phyloP scores from a whole-genome alignment of 78 protist genomes.

The Cavenderia fasciculata region DNA sequence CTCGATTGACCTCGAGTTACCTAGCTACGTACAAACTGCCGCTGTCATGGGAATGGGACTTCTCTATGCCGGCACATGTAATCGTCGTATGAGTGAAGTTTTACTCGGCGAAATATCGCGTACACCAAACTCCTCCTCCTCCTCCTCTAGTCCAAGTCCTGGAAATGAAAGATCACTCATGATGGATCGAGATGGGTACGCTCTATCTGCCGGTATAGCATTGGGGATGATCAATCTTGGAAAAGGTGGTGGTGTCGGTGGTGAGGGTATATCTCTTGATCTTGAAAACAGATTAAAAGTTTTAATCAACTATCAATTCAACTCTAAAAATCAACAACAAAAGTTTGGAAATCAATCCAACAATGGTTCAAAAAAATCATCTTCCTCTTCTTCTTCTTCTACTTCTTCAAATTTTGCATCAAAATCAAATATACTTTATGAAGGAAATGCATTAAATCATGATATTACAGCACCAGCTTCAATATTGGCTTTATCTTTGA shows the following conservation, averaged over 20 bases:
- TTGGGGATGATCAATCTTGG: constrained; percentile 89
- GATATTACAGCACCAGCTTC: constrained; percentile 95
- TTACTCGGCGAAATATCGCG: constrained; percentile 86
- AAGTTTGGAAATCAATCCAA: too few relatives aligned
- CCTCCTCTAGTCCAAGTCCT: too few relatives aligned
- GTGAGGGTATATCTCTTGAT: constrained; percentile 81
- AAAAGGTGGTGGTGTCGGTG: constrained; percentile 67
- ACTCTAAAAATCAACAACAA: too few relatives aligned
- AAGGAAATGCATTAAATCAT: constrained; percentile 75
- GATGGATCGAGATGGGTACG: constrained; percentile 85
- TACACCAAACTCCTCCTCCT: constrained; percentile 51
- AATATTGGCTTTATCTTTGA: constrained; percentile 88
- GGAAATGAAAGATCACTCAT: constrained; percentile 54
- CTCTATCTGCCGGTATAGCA: constrained; percentile 93
- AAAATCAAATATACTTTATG: constrained; percentile 42
- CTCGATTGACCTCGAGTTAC: constrained; percentile 88
- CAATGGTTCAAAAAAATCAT: neutral
- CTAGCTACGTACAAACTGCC: constrained; percentile 86
- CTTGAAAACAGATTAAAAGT: constrained; percentile 83
- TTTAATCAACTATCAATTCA: too few relatives aligned
- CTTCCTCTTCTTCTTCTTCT: neutral
- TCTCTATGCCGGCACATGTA: constrained; percentile 84
- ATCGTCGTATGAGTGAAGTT: constrained; percentile 89
- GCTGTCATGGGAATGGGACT: constrained; percentile 92
- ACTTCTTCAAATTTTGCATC: neutral